These are phyloP conservation scores for Moesziomyces antarcticus DNA, from an alignment of 1,284 basidiomycete species.

Conservation along the genomic window DNA sequence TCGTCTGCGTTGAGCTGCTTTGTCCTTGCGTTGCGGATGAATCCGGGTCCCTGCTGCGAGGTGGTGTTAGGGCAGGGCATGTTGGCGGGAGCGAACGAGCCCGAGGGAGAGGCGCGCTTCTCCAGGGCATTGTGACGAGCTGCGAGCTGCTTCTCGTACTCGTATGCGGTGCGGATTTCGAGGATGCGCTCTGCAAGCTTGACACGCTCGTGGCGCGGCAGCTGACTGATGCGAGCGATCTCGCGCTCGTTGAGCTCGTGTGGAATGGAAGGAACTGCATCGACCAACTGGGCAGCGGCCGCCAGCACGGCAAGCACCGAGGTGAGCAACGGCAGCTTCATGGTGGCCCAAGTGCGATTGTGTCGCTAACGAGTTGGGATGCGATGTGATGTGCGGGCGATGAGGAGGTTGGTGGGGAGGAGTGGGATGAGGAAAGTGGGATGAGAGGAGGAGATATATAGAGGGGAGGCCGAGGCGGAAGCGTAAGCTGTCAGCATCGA, in stretches of 20 bases:
- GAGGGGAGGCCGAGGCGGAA: no score
- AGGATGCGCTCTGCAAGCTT: slow-evolving; percentile 28
- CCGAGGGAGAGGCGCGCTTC: slow-evolving; percentile 45
- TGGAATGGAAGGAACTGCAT: slow-evolving; percentile 30
- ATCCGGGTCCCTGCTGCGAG: slow-evolving; percentile 43
- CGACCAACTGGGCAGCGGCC: slow-evolving; percentile 1
- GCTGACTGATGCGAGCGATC: slow-evolving; percentile 32
- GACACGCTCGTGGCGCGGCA: slow-evolving; percentile 20
- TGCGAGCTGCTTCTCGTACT: slow-evolving; percentile 23
- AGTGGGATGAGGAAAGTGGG: no score
- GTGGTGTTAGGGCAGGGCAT: slow-evolving; percentile 53
- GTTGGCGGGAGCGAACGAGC: slow-evolving; percentile 52
- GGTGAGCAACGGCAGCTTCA: slow-evolving; percentile 22
- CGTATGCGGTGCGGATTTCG: slow-evolving; percentile 36
- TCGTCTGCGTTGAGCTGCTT: slow-evolving; percentile 49
- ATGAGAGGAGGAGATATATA: no score
- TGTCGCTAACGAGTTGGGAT: not conserved
- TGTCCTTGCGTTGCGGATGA: slow-evolving; percentile 52
- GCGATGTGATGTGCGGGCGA: not conserved
- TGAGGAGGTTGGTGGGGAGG: no score
- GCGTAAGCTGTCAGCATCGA: not conserved
- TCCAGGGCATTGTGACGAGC: slow-evolving; percentile 4
- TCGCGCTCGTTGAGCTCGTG: slow-evolving; percentile 15
- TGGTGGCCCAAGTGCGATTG: slow-evolving; percentile 3
- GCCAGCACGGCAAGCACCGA: slow-evolving; percentile 17